These are phyloP conservation scores for Agrostemma githago DNA, from an alignment of 148 eudicot species.

Conservation along the genomic window DNA sequence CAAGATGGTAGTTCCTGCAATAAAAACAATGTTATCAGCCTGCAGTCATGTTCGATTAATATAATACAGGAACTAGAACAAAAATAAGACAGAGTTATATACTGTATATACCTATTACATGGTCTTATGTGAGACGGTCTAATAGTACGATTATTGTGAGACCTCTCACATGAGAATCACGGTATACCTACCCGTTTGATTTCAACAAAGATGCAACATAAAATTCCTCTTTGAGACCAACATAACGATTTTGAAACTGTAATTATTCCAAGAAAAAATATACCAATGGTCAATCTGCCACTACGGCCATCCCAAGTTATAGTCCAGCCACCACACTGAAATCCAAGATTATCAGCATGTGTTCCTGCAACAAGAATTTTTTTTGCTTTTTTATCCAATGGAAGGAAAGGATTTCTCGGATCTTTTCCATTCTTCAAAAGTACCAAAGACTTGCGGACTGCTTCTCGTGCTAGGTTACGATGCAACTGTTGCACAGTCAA, in stretches of 20 bases:
- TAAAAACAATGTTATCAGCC: constrained; percentile 11
- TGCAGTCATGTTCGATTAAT: neutral
- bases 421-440: constrained; percentile 86
- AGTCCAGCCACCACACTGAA: constrained; percentile 98
- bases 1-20: constrained; percentile 77
- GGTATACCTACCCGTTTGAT: neutral
- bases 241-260: neutral
- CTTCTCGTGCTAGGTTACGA: constrained; percentile 92
- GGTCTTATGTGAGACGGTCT: too few relatives aligned
- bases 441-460: constrained; percentile 87
- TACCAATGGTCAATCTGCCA: constrained; percentile 93
- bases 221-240: neutral
- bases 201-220: neutral
- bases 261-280: constrained; percentile 16
- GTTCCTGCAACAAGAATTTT: constrained; percentile 81
- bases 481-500: constrained; percentile 47
- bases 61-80: neutral
- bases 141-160: too few relatives aligned
- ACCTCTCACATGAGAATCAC: too few relatives aligned
- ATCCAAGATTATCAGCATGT: constrained; percentile 97
- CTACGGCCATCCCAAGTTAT: constrained; percentile 63
- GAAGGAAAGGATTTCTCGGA: constrained; percentile 59
- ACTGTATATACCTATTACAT: too few relatives aligned
- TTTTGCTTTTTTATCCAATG: constrained; percentile 58
- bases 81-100: neutral